Evolutionary conservation across 345 rosid genomes (phyloP).

Genomic region (Eutrema heterophyllum): DNA sequence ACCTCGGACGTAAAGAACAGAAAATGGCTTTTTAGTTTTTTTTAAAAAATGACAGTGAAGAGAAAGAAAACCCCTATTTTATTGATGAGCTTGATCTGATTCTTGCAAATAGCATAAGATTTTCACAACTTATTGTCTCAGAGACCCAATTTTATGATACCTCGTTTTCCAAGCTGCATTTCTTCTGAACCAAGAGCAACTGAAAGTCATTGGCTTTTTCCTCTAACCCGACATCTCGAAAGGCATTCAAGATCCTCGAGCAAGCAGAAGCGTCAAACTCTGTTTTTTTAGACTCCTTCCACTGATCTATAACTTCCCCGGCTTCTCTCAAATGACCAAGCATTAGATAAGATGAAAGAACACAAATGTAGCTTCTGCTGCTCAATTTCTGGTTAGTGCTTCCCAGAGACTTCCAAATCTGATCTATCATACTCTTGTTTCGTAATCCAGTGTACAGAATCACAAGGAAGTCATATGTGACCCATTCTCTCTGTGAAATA

Average conservation of each 20-base stretch:
- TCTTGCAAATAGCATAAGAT: neutral
- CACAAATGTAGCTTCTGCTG: constrained; percentile 66
- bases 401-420: constrained; percentile 84
- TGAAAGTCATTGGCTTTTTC: constrained; percentile 47
- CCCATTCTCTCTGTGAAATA: constrained; percentile 80
- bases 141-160: neutral
- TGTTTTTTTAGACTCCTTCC: constrained; percentile 67
- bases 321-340: constrained; percentile 70
- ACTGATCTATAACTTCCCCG: constrained; percentile 65
- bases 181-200: constrained; percentile 43
- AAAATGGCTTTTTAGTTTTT: too few species aligned
- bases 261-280: constrained; percentile 58
- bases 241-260: constrained; percentile 48
- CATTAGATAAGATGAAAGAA: constrained; percentile 69
- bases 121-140: neutral
- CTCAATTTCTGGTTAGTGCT: constrained; percentile 88
- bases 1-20: neutral
- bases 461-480: constrained; percentile 80
- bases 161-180: constrained; percentile 30
- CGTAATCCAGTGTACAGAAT: constrained; percentile 69
- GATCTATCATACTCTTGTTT: constrained; percentile 70
- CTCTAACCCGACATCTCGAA: constrained; percentile 44
- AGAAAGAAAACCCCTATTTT: constrained; percentile 2
- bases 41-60: neutral
- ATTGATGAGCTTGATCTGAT: neutral